Percentiles rank a stretch among this genome's conserved stretches.
phyloP scores from a whole-genome alignment of 305 asterid genomes.

The Coffea humblotiana region DNA sequence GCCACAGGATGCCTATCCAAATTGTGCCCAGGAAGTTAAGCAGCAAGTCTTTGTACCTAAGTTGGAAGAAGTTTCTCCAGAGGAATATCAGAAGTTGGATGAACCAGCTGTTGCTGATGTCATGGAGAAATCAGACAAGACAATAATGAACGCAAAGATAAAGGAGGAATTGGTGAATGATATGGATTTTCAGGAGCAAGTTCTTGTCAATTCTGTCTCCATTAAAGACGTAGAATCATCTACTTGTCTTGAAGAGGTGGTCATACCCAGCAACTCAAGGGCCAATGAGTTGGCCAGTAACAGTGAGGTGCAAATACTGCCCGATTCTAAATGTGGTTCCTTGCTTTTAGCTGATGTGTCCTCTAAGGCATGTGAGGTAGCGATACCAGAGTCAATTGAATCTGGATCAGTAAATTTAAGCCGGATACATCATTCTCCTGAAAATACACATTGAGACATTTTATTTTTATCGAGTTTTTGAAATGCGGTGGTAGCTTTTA shows the following conservation, averaged over 20 bases:
- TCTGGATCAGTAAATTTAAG: constrained; percentile 74
- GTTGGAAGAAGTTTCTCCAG: constrained; percentile 26
- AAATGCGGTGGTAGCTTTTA: constrained; percentile 39
- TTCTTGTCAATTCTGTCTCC: constrained; percentile 19
- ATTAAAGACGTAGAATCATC: constrained; percentile 39
- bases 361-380: constrained; percentile 68
- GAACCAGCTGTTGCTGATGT: constrained; percentile 22
- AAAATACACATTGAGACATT: constrained; percentile 98
- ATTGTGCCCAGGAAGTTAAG: constrained; percentile 30
- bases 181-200: constrained; percentile 21
- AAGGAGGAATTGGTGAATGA: constrained; percentile 30
- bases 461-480: constrained; percentile 49
- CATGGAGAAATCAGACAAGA: constrained; percentile 35
- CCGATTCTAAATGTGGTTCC: constrained; percentile 51
- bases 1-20: constrained; percentile 30
- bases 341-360: constrained; percentile 57
- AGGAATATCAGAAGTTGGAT: constrained; percentile 28
- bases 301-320: constrained; percentile 35
- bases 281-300: constrained; percentile 5
- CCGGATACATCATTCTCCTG: constrained; percentile 99
- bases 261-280: background rate
- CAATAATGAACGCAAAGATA: constrained; percentile 18
- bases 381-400: constrained; percentile 61
- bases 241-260: constrained; percentile 23
- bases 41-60: constrained; percentile 26